Percentiles rank a stretch among this genome's conserved stretches.
Evolutionary conservation across 345 rosid species (phyloP).

Genomic region (Rhizophora apiculata): DNA sequence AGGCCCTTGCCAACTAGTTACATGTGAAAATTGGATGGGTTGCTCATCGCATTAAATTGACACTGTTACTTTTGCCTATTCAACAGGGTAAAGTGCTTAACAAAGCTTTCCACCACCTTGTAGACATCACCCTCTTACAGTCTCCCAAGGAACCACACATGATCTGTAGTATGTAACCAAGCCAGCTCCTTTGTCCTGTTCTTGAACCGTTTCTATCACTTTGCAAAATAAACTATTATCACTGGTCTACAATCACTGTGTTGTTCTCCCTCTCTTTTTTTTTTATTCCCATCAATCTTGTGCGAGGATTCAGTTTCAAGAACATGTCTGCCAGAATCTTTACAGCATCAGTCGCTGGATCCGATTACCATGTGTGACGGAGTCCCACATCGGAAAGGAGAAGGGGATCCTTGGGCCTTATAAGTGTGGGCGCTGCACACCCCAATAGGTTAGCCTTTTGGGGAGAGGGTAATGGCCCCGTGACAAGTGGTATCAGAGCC

Average conservation of each 20-base stretch:
- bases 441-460: too few species aligned
- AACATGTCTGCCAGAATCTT: slow-evolving; percentile 49
- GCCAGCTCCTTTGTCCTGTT: slow-evolving; percentile 28
- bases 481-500: too few species aligned
- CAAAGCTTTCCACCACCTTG: slow-evolving; percentile 16
- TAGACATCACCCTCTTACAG: background rate
- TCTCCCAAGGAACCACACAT: slow-evolving; percentile 22
- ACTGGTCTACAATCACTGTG: background rate
- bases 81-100: slow-evolving; percentile 4
- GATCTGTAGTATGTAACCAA: slow-evolving; percentile 16
- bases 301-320: background rate
- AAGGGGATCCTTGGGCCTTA: too few species aligned
- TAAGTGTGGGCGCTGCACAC: too few species aligned
- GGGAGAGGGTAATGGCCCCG: too few species aligned
- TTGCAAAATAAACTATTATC: slow-evolving; percentile 1
- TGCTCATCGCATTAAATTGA: background rate
- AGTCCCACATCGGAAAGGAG: too few species aligned
- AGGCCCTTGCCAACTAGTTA: too few species aligned
- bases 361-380: slow-evolving; percentile 28
- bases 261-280: background rate
- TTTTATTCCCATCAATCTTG: background rate
- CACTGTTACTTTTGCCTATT: background rate
- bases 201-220: slow-evolving; percentile 10
- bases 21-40: background rate
- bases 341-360: slow-evolving; percentile 27